A percentile compares a stretch with the other conserved stretches of the same genome.
Evolutionary conservation across 1,139 yeast genomes (phyloP).

Genomic region (Taphrina deformans): DNA sequence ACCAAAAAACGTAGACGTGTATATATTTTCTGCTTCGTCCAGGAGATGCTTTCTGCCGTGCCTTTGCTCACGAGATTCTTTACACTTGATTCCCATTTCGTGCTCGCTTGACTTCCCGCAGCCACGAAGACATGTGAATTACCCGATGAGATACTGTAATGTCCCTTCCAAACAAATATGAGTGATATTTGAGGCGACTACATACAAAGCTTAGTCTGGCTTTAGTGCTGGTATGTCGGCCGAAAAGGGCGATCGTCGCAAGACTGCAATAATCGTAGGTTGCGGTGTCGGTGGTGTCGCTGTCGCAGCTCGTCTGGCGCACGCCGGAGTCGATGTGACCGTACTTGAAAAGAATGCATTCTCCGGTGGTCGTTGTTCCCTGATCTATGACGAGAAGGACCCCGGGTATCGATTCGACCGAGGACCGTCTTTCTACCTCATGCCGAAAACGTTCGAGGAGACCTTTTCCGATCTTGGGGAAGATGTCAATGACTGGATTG

Average conservation of each 20-base stretch:
- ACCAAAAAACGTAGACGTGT: background rate
- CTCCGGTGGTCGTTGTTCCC: constrained; percentile 34
- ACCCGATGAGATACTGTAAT: background rate
- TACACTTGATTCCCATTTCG: background rate
- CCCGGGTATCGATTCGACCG: constrained; percentile 32
- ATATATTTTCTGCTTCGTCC: no score
- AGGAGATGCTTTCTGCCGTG: no score
- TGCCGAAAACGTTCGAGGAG: constrained; percentile 33
- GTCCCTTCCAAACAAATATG: background rate
- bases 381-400: constrained; percentile 21
- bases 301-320: constrained; percentile 32
- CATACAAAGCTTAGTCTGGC: no score
- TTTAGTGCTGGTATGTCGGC: background rate
- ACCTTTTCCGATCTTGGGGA: constrained; percentile 33
- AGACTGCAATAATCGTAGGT: constrained; percentile 31
- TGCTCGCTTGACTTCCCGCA: constrained; percentile 1
- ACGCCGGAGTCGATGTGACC: constrained; percentile 32
- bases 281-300: constrained; percentile 34
- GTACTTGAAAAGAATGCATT: constrained; percentile 33
- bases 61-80: background rate
- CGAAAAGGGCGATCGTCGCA: background rate
- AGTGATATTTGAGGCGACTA: background rate
- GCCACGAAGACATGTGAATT: constrained; percentile 7
- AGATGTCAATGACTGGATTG: constrained; percentile 23
- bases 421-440: constrained; percentile 33